Evolutionary conservation across 2,329 filamentous ascomycete genomes (phyloP).

Genomic region (Colletotrichum musicola): DNA sequence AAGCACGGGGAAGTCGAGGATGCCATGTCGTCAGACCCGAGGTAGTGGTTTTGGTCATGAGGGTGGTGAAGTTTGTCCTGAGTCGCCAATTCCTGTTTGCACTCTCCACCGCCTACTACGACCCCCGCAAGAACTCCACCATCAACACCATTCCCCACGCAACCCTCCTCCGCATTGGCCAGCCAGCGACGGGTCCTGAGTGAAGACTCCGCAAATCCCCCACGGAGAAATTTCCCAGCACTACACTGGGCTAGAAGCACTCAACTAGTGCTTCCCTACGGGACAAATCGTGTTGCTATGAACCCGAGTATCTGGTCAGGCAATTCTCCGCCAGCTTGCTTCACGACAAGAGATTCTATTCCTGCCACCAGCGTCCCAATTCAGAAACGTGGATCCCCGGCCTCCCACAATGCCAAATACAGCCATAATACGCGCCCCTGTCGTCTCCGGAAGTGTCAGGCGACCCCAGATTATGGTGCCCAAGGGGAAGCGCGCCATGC

Average conservation of each 20-base stretch:
- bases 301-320: slow-evolving; percentile 4
- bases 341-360: not conserved
- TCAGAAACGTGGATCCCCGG: slow-evolving; percentile 1
- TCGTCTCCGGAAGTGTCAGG: slow-evolving; percentile 11
- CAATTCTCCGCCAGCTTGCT: not conserved
- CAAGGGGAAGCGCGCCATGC: not conserved
- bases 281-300: not conserved
- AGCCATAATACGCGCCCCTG: slow-evolving; percentile 9
- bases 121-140: not conserved
- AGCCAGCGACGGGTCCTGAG: not conserved
- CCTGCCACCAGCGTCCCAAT: not conserved
- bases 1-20: not conserved
- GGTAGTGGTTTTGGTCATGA: not conserved
- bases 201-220: slow-evolving; percentile 11
- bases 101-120: not conserved
- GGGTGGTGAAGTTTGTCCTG: slow-evolving; percentile 12
- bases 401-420: slow-evolving; percentile 12
- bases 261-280: not conserved
- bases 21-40: slow-evolving; percentile 15
- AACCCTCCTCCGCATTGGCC: not conserved
- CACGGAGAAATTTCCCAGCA: slow-evolving; percentile 12
- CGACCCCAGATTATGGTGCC: not conserved
- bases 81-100: slow-evolving; percentile 8
- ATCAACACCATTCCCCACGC: not conserved
- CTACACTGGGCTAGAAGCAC: not conserved